Evolutionary conservation across 192 early-diverging fungal genomes (phyloP), one percentile per base, ranked within the genome.

Genomic region (Coemansia sp.): DNA sequence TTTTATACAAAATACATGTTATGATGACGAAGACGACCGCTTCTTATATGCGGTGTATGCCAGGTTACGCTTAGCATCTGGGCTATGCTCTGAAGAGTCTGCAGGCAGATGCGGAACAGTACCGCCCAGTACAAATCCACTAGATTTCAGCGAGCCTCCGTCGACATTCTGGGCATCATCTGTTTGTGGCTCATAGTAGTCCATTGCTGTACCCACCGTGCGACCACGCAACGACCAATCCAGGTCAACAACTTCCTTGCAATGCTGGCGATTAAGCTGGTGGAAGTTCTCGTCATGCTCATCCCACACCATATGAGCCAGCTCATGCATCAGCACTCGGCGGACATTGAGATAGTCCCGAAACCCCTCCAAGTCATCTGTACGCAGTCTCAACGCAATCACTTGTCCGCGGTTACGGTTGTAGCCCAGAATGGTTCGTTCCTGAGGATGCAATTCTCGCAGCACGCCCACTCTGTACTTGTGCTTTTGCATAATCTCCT

Each of bases 261-360:
- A 68, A 15, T 55, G 75, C 57, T 71, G 53, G 31, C 68, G 52
- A 30, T 71, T 68, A 10, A 78, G 75, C 10, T 30, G 39, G 44
- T 61, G 65, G 49, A 78, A 78, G 16, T 47, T 51, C n/a, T 66
- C 69, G 21, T 78, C 75, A 13, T 78, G 75, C n/a, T 47, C 65
- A 23, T 78, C 68, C 68, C 69, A 71, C 30, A 78, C 65, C 65
- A 78, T 78, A 50, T 78, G 75, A 12, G 75, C 75, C 36, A 78
- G 65, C 69, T 78, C 75, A 30, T 78, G 75, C 68, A 70, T 71
- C 43, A 78, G 55, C 43, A 78, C 75, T 23, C 49, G 42, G 45
- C 68, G 68, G 9, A 78, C 46, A 2, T 12, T 44, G 19, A 26
- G 14, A 33, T 68, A 78, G 52, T 55, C 63, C 15, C 75, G 43